A percentile compares a stretch with the other conserved stretches of the same genome.
phyloP scores from a whole-genome alignment of 495 filamentous ascomycete species.

The Staphylotrichum longicolle region DNA sequence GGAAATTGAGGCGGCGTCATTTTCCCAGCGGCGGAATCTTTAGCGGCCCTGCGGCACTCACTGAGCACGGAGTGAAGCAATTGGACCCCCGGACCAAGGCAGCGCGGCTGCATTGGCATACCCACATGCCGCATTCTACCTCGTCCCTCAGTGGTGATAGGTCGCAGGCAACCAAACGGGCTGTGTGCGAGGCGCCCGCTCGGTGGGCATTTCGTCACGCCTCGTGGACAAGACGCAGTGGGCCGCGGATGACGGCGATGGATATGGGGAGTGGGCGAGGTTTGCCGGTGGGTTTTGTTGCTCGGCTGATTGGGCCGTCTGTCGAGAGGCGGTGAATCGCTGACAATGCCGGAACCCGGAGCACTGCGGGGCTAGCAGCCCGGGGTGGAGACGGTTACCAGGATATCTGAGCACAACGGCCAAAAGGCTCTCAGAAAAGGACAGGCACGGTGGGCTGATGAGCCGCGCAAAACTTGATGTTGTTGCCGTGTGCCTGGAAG shows the following conservation, averaged over 20 bases:
- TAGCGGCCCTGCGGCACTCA: background rate
- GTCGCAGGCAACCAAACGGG: background rate
- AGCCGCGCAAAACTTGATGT: background rate
- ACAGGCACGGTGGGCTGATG: background rate
- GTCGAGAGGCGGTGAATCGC: slow-evolving; percentile 20
- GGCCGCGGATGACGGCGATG: slow-evolving; percentile 3
- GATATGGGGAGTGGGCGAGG: background rate
- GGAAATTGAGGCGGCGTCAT: slow-evolving; percentile 13
- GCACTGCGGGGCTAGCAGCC: slow-evolving; percentile 12
- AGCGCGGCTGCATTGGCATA: slow-evolving; percentile 16
- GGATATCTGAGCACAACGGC: background rate
- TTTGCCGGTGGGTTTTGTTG: background rate
- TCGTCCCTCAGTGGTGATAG: background rate
- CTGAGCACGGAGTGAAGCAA: slow-evolving; percentile 9
- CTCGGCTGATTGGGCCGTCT: slow-evolving; percentile 2
- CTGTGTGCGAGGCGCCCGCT: background rate
- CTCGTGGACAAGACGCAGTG: background rate
- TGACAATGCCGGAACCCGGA: slow-evolving; percentile 21
- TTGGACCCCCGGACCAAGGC: background rate
- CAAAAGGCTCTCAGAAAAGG: background rate
- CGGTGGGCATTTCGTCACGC: slow-evolving; percentile 1
- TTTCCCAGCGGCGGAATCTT: slow-evolving; percentile 1
- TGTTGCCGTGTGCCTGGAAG: too few species aligned
- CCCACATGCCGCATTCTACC: slow-evolving; percentile 7
- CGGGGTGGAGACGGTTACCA: slow-evolving; percentile 11